These are phyloP conservation scores for Capsella bursapastoris DNA, from an alignment of 345 rosid genomes.

Conservation along the genomic window DNA sequence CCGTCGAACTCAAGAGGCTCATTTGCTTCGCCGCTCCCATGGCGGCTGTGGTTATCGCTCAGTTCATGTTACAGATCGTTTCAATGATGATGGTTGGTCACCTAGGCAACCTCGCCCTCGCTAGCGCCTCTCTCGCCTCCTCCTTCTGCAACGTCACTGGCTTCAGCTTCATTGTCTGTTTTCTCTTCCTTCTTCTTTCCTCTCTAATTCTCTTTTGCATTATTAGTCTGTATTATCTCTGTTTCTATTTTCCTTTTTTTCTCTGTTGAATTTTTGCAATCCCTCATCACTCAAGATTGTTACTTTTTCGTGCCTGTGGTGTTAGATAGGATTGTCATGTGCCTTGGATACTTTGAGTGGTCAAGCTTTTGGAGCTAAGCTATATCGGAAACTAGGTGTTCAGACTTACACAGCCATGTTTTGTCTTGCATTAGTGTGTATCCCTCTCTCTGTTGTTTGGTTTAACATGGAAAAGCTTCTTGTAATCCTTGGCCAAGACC, in stretches of 20 bases:
- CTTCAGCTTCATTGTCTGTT: conserved; percentile 44
- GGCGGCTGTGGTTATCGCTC: conserved; percentile 66
- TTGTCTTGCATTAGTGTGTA: conserved; percentile 54
- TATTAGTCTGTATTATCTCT: no score
- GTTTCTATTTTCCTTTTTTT: no score
- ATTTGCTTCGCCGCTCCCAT: conserved; percentile 68
- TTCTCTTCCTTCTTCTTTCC: not conserved
- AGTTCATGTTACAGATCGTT: conserved; percentile 49
- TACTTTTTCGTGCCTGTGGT: not conserved
- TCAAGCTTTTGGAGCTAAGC: conserved; percentile 81
- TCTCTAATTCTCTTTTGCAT: no score
- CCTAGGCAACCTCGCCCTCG: conserved; percentile 49
- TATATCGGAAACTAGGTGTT: conserved; percentile 56
- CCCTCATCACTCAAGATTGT: not conserved
- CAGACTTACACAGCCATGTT: conserved; percentile 67
- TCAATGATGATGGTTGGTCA: conserved; percentile 48
- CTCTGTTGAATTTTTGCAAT: not conserved
- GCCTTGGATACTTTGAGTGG: conserved; percentile 82
- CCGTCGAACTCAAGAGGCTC: conserved; percentile 55
- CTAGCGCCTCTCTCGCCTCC: conserved; percentile 73
- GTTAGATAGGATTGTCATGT: conserved; percentile 74
- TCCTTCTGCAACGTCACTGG: conserved; percentile 59
- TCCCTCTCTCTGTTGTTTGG: conserved; percentile 68
- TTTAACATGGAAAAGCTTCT: conserved; percentile 58
- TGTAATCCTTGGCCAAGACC: conserved; percentile 60